Evolutionary conservation across 2,329 filamentous ascomycete genomes (phyloP), one percentile per base, ranked within the genome.

Genomic region (Fragosphaeria purpurea): DNA sequence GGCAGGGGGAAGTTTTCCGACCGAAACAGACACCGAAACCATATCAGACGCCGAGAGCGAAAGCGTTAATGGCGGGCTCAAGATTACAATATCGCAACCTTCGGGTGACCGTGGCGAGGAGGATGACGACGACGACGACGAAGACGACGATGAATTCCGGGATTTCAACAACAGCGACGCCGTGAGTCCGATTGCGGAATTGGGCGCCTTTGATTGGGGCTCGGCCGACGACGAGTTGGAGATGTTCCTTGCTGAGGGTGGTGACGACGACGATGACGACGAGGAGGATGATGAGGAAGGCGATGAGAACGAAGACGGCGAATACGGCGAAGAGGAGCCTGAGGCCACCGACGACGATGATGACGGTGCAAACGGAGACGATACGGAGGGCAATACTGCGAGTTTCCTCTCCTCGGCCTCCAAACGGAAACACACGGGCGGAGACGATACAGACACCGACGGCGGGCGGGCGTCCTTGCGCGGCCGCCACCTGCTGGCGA

Each of bases 151-250:
- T 12, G 71, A 76, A 12, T 64, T 67, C 8, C 72, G 73, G 6
- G 70, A 76, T 33, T 63, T 76, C 10, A 65, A 64, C 8, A 73
- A 76, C 46, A 71, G 62, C 43, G 71, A 72, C 5, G 58, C 43
- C 45, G 72, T 65, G 2, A 72, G 73, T 13, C 78, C 77, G 2
- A 76, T 81, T 54, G 75, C 81, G 47, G 74, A 74, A 47, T 64
- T 81, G 4, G 72, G 74, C 51, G 67, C 70, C 11, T 79, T 84
- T 50, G 75, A 86, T 61, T 83, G 82, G 73, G 76, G 71, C 5
- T 73, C 70, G 8, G 75, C 79, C 2, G 82, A 88, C 56, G 82
- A 85, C 52, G 88, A 94, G 60, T 69, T 94, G 8, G 79, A 78
- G 11, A 86, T 88, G 44, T 90, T 93, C 57, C 68, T 93, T 57